Evolutionary conservation across 768 basidiomycete genomes (phyloP), one percentile per base, ranked within the genome.

Genomic region (Boletus vermiculosoides): DNA sequence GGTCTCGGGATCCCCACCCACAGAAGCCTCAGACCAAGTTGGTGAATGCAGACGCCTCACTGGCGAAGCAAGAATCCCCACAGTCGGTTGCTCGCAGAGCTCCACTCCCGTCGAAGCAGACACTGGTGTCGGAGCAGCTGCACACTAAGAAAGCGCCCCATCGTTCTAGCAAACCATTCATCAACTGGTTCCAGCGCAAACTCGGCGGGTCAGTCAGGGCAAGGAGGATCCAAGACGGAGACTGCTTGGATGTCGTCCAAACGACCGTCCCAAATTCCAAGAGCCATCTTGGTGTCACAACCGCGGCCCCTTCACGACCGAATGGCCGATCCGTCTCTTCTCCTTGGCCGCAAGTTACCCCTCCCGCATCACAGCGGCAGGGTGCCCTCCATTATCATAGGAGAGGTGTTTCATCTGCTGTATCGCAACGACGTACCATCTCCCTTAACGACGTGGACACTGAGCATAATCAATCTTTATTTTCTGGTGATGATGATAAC

Each of bases 161-260:
- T 47, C 83, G 87, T 39, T 83, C 87, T 18, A 88, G 90, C 71
- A 90, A 91, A 68, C 92, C 92, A 10, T 87, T 94, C 63, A 86
- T 94, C 65, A 88, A 90, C 63, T 94, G 92, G 92, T 85, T 94
- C 58, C 91, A 93, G 66, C 84, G 90, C 61, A 94, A 94, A 71
- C 78, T 94, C 15, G 86, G 85, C 36, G 89, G 89, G 25, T 80
- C 86, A 22, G 83, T 78, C 37, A 83, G 81, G 58, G 65, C 76
- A 22, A 85, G 86, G 70, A 79, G 85, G 54, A 73, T 70, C 16
- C 71, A 74, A 11, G 76, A 78, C 46, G 68, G 64, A 47, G 63
- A 51, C 36, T n/a, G 45, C 47, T n/a, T 65, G 52, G 54, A 49
- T 25, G 45, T 56, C 45, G 30, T 50, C 31, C 64, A 61, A 33